Conservation (phyloP, 805 yeast species). For the Candida boleticola region DNA sequence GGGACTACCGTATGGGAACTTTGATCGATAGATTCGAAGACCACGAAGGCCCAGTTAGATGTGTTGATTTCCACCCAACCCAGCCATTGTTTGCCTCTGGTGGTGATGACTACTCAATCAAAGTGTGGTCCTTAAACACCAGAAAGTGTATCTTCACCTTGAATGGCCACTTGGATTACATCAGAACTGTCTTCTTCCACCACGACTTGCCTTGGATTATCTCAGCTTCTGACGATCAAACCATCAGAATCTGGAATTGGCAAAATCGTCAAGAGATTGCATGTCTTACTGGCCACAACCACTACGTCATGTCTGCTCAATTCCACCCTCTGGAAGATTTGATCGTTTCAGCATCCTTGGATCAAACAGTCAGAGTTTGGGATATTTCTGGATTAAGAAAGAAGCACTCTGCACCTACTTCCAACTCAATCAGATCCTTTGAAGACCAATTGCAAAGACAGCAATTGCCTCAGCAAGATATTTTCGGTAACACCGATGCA, state of each 20-base stretch:
- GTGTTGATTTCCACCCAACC: conserved; percentile 94
- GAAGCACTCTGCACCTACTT: conserved; percentile 81
- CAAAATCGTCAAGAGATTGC: conserved; percentile 97
- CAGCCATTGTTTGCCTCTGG: conserved; percentile 97
- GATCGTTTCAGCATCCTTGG: conserved; percentile 92
- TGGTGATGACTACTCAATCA: conserved; percentile 93
- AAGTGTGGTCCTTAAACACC: conserved; percentile 93
- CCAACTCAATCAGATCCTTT: conserved; percentile 42
- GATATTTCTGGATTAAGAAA: conserved; percentile 93
- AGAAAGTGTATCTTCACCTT: conserved; percentile 90
- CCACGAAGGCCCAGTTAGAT: conserved; percentile 97
- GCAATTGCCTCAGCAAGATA: conserved; percentile 81
- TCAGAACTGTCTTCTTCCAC: conserved; percentile 92
- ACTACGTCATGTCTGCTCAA: conserved; percentile 96
- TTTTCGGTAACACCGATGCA: conserved; percentile 92
- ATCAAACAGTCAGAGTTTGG: conserved; percentile 99
- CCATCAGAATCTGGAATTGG: conserved; percentile 99
- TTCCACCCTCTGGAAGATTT: conserved; percentile 95
- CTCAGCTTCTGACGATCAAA: conserved; percentile 95
- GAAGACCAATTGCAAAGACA: conserved; percentile 57
- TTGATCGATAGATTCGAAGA: conserved; percentile 94
- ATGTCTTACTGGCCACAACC: conserved; percentile 95
- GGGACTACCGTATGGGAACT: conserved; percentile 99
- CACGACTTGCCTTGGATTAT: conserved; percentile 96
- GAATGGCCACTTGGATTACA: conserved; percentile 92